Evolutionary conservation across 805 yeast species (phyloP).

Genomic region (Kuraishia ogatae): DNA sequence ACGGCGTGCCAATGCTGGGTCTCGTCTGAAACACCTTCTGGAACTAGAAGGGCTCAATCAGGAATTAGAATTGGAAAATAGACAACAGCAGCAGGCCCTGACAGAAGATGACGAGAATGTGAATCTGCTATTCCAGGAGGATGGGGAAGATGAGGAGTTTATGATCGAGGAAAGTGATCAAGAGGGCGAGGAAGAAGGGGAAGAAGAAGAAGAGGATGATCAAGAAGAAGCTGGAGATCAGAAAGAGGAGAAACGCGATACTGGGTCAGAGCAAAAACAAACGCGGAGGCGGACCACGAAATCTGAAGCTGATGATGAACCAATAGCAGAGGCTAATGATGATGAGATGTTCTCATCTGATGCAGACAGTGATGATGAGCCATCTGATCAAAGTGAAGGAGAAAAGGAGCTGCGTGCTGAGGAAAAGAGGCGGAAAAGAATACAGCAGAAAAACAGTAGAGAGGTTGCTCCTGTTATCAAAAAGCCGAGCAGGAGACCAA

Average conservation of each 20-base stretch:
- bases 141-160: slow-evolving; percentile 20
- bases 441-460: slow-evolving; percentile 45
- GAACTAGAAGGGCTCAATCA: slow-evolving; percentile 56
- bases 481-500: slow-evolving; percentile 3
- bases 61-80: slow-evolving; percentile 24
- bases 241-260: slow-evolving; percentile 20
- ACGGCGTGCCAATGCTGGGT: slow-evolving; percentile 86
- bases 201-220: slow-evolving; percentile 5
- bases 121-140: slow-evolving; percentile 54
- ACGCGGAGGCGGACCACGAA: neutral
- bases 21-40: slow-evolving; percentile 62
- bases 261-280: slow-evolving; percentile 11
- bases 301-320: slow-evolving; percentile 20
- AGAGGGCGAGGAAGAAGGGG: slow-evolving; percentile 18
- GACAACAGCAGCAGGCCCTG: slow-evolving; percentile 9
- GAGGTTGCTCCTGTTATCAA: slow-evolving; percentile 3
- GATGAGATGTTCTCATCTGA: slow-evolving; percentile 46
- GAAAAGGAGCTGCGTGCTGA: slow-evolving; percentile 26
- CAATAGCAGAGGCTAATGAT: slow-evolving; percentile 18
- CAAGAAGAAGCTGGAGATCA: slow-evolving; percentile 1
- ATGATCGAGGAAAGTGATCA: slow-evolving; percentile 29
- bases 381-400: slow-evolving; percentile 49
- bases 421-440: slow-evolving; percentile 16
- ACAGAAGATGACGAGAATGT: slow-evolving; percentile 72
- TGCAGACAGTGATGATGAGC: slow-evolving; percentile 41